Base-by-base conservation (phyloP, 441 rosid species). In the Biscutella laevigata region DNA sequence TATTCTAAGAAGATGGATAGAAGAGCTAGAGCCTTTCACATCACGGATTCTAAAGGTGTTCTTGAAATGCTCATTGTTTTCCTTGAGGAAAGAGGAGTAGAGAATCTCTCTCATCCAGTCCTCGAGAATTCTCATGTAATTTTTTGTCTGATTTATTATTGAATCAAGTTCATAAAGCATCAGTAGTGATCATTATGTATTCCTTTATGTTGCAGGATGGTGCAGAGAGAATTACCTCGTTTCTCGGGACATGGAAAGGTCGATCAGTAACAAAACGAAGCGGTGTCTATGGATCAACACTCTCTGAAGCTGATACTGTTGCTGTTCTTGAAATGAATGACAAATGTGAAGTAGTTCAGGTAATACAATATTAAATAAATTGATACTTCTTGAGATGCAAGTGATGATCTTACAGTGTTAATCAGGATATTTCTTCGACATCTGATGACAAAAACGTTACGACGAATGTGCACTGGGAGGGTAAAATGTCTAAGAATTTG, bases 201-300 rank as follows among this genome's bases (percentile, higher is more conserved):
- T 51, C 4, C 41, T 19, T 45, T 48, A n/a, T 37, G 54, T 71
- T 74, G 54, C 65, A 87, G 95, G 75, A 54, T 57, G 64, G 16
- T 57, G 51, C 37, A 16, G 71, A 62, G 6, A 75, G 84, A 61
- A 59, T 91, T 25, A 57, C 26, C 4, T 95, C 78, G 13, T 91
- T 91, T 69, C 85, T 91, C 8, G 98, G 98, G 29, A 77, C 67
- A 40, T 91, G 98, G 96, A 77, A 85, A 73, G 95, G 98, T 54
- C 83, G 66, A 61, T 87, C 95, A 1, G 11, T 74, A 37, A 85
- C 95, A 22, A 85, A 83, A 57, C 82, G 95, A 32, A 87, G 88
- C 50, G 94, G 94, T 63, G 83, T 91, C 66, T 91, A 91, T 62
- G 98, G 95, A 61, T 67, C 95, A 17, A 91, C 96, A 32, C 41